These are phyloP conservation scores for Scleromitrula shiraiana DNA, from an alignment of 2,329 filamentous ascomycete species.

Conservation along the genomic window DNA sequence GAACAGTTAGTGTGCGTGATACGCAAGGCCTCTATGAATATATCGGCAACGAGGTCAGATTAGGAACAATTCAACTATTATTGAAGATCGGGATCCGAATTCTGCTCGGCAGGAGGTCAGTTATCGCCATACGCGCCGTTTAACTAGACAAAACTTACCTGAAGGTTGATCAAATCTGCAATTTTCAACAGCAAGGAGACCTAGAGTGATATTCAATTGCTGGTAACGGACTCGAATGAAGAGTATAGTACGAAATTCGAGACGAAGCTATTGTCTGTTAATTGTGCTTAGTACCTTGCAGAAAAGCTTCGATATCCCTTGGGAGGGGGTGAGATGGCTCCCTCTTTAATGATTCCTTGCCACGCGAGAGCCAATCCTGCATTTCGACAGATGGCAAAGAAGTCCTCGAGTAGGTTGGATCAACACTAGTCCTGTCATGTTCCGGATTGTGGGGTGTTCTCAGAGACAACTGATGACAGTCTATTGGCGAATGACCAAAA, in stretches of 20 bases:
- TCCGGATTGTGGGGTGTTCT: conserved; percentile 15
- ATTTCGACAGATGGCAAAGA: conserved; percentile 10
- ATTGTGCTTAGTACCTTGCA: conserved; percentile 19
- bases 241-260: conserved; percentile 7
- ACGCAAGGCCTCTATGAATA: conserved; percentile 15
- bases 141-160: conserved; percentile 1
- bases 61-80: neutral
- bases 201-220: neutral
- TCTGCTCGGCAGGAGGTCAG: neutral
- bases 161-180: neutral
- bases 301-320: conserved; percentile 16
- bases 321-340: conserved; percentile 13
- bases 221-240: neutral
- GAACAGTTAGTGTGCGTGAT: conserved; percentile 3
- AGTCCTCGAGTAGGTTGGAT: conserved; percentile 18
- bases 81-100: neutral
- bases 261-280: conserved; percentile 8
- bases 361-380: conserved; percentile 2
- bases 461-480: conserved; percentile 8
- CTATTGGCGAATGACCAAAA: conserved; percentile 4
- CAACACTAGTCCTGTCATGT: conserved; percentile 11
- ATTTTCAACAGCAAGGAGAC: conserved; percentile 2
- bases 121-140: neutral
- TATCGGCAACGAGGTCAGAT: conserved; percentile 12
- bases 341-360: conserved; percentile 15